Evolutionary conservation across 345 rosid genomes (phyloP).

Genomic region (Erucastrum elatum): DNA sequence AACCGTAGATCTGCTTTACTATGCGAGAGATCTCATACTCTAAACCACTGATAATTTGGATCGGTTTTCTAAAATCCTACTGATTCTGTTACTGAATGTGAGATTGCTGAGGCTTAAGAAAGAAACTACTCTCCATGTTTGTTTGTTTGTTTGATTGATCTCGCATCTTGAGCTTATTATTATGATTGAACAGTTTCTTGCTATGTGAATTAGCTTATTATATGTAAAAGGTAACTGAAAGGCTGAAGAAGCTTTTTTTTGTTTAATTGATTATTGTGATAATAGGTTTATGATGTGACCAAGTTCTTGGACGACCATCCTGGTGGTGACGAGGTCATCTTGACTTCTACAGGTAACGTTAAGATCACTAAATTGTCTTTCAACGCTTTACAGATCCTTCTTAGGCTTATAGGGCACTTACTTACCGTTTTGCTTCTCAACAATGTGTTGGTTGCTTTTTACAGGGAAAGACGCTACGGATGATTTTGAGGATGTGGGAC

Average conservation of each 20-base stretch:
- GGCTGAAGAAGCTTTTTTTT: too few species aligned
- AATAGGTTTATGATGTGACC: constrained; percentile 69
- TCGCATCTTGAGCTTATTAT: neutral
- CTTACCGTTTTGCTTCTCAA: too few species aligned
- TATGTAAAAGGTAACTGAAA: too few species aligned
- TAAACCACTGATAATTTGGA: neutral
- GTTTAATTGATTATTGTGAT: neutral
- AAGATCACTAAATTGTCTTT: neutral
- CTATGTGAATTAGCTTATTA: too few species aligned
- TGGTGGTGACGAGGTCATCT: constrained; percentile 76
- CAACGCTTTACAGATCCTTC: neutral
- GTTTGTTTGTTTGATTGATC: neutral
- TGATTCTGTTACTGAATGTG: constrained; percentile 4
- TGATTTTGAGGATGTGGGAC: constrained; percentile 96
- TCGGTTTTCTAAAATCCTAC: neutral
- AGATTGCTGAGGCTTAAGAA: neutral
- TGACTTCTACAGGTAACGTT: constrained; percentile 59
- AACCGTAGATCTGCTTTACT: constrained; percentile 17
- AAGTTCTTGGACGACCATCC: constrained; percentile 84
- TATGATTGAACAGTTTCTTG: neutral
- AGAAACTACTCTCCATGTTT: neutral
- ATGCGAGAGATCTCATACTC: neutral
- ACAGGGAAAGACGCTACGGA: constrained; percentile 93
- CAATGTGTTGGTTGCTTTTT: neutral
- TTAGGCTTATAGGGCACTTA: too few species aligned